phyloP scores from a whole-genome alignment of 306 rosid species.

The Psophocarpus tetragonolobus region DNA sequence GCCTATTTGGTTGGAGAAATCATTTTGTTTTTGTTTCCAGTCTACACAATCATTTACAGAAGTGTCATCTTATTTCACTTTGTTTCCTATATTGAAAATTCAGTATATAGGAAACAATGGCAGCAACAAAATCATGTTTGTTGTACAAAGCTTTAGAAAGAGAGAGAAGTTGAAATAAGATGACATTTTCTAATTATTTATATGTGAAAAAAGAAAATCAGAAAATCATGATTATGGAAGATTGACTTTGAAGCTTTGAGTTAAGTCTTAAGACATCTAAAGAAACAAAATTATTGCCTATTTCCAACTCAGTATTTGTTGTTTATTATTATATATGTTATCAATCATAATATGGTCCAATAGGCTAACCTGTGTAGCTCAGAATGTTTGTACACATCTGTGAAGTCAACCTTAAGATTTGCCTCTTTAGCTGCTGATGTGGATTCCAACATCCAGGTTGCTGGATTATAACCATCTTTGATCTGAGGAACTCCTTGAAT shows the following conservation, averaged over 20 bases:
- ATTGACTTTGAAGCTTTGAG: background rate
- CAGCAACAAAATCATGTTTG: background rate
- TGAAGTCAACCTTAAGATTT: slow-evolving; percentile 54
- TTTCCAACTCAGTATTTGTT: background rate
- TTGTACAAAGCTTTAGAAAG: background rate
- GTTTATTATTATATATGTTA: background rate
- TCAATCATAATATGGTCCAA: background rate
- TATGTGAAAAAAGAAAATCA: background rate
- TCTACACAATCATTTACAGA: background rate
- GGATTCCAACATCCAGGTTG: slow-evolving; percentile 89
- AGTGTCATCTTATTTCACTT: background rate
- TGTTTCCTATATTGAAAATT: background rate
- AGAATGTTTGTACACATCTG: slow-evolving; percentile 47
- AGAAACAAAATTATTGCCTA: background rate
- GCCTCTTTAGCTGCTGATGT: slow-evolving; percentile 68
- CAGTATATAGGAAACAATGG: background rate
- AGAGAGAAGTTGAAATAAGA: background rate
- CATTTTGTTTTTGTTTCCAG: background rate
- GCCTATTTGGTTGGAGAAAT: background rate
- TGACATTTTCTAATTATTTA: too few species aligned
- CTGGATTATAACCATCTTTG: slow-evolving; percentile 76
- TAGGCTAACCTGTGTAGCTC: slow-evolving; percentile 37
- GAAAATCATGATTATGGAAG: background rate
- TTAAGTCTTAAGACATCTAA: background rate
- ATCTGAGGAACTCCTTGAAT: slow-evolving; percentile 67